Base-by-base conservation (phyloP, 192 early-diverging fungal genomes). In the Lunasporangiospora selenospora region DNA sequence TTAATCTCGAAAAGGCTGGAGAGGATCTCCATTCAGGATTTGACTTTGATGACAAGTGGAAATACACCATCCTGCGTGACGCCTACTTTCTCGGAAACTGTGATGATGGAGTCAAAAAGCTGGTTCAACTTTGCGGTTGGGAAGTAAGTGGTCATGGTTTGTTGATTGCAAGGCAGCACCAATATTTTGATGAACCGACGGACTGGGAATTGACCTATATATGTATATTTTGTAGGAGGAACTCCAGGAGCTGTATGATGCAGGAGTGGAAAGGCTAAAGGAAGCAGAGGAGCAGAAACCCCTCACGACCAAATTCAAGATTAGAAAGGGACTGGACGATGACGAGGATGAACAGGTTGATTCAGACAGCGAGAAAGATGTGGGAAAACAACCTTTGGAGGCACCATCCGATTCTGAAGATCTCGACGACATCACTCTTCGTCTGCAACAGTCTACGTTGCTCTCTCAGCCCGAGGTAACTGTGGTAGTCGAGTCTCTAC, bases 1-100 rank as follows among this genome's bases (percentile, higher is more conserved):
- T 99, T 34, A 99, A 99, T 76, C 84, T 87, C 26, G 92, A 95
- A 63, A 58, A 76, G 18, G 93, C 89, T 42, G 96, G 94, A 18
- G 83, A 82, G 52, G 80, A 82, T 57, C 48, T 80, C 42, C 49
- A 59, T 43, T 61, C 69, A 57, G 91, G 92, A 51, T 94, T 95
- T 77, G 92, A 97, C 65, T 97, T 95, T 80, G 81, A 87, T 39
- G 90, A 90, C 44, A 81, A 77, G 27, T 52, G 47, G 53, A 80
- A 88, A 19, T 73, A 73, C 32, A 77, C 80, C 31, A 78, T 82
- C 24, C 79, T 86, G 37, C 83, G 97, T 45, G 96, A 98, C 71
- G 92, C 89, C 6, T 58, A 94, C 9, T 87, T 83, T 73, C 67
- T 85, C 9, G 96, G 96, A n/a, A 77, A 80, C 48, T 96, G 95